phyloP scores from a whole-genome alignment of 805 yeast genomes.

The Yarrowia bubula region DNA sequence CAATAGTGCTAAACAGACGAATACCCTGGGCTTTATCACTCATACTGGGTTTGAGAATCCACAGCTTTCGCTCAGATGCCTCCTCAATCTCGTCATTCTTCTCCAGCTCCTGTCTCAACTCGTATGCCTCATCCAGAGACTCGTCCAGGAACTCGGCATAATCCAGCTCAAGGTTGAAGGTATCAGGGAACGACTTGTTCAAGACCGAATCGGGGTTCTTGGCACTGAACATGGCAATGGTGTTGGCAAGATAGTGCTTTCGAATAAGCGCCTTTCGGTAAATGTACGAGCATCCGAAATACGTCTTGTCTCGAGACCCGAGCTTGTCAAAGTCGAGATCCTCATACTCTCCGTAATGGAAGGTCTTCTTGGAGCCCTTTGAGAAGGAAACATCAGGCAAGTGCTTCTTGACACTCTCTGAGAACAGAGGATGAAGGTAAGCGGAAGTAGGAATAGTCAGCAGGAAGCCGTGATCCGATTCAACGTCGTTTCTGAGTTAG shows the following conservation, averaged over 20 bases:
- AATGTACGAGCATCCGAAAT: slow-evolving; percentile 74
- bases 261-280: slow-evolving; percentile 89
- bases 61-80: slow-evolving; percentile 36
- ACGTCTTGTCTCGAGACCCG: slow-evolving; percentile 45
- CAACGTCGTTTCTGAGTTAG: not conserved
- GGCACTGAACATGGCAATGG: slow-evolving; percentile 68
- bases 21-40: slow-evolving; percentile 97
- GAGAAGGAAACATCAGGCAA: not conserved
- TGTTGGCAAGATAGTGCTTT: slow-evolving; percentile 84
- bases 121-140: slow-evolving; percentile 87
- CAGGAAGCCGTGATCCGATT: not conserved
- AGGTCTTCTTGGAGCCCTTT: slow-evolving; percentile 41
- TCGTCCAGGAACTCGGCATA: slow-evolving; percentile 96
- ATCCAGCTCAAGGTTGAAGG: slow-evolving; percentile 81
- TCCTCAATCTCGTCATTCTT: slow-evolving; percentile 45
- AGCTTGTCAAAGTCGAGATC: slow-evolving; percentile 73
- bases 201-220: slow-evolving; percentile 72
- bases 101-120: slow-evolving; percentile 74
- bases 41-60: slow-evolving; percentile 96
- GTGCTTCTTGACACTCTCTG: slow-evolving; percentile 26
- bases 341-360: slow-evolving; percentile 90
- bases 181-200: slow-evolving; percentile 61
- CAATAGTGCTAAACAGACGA: slow-evolving; percentile 70
- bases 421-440: slow-evolving; percentile 34
- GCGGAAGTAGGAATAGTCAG: slow-evolving; percentile 18